phyloP scores from a whole-genome alignment of 2,329 filamentous ascomycete species.

The Akanthomyces uredinophilus region DNA sequence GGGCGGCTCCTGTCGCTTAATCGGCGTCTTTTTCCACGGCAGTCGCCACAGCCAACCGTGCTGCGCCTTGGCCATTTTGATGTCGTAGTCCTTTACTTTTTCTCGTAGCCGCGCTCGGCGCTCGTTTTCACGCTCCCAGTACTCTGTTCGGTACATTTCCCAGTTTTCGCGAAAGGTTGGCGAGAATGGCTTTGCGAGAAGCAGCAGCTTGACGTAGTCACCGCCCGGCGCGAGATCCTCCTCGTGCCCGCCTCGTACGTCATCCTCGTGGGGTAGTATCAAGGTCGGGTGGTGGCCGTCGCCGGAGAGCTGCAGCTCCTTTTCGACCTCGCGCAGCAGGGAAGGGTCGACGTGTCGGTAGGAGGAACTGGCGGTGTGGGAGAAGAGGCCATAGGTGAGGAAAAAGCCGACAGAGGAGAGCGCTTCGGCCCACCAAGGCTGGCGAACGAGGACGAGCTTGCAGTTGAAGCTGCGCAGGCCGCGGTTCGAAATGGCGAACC shows the following conservation, averaged over 20 bases:
- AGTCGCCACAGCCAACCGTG: slow-evolving; percentile 84
- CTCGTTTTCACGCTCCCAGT: slow-evolving; percentile 97
- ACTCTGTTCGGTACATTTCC: slow-evolving; percentile 90
- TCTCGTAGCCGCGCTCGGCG: slow-evolving; percentile 67
- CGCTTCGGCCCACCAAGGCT: slow-evolving; percentile 75
- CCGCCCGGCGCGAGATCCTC: slow-evolving; percentile 88
- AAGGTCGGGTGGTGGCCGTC: slow-evolving; percentile 38
- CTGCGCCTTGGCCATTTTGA: slow-evolving; percentile 60
- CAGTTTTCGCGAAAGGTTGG: slow-evolving; percentile 94
- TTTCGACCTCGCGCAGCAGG: slow-evolving; percentile 55
- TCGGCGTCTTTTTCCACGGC: slow-evolving; percentile 51
- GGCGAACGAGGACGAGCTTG: slow-evolving; percentile 85
- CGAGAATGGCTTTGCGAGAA: slow-evolving; percentile 92
- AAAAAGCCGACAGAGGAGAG: slow-evolving; percentile 70
- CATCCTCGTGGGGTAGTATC: slow-evolving; percentile 44
- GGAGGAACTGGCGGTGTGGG: slow-evolving; percentile 59
- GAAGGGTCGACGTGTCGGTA: slow-evolving; percentile 73
- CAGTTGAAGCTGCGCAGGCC: slow-evolving; percentile 90
- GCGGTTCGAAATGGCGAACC: slow-evolving; percentile 84
- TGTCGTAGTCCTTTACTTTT: slow-evolving; percentile 64
- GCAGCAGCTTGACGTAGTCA: slow-evolving; percentile 83
- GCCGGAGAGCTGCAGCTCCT: slow-evolving; percentile 46
- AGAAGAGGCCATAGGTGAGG: slow-evolving; percentile 69
- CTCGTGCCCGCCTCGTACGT: slow-evolving; percentile 66
- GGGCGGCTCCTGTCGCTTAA: slow-evolving; percentile 31